Evolutionary conservation across 306 rosid species (phyloP).

Genomic region (Morella rubra): DNA sequence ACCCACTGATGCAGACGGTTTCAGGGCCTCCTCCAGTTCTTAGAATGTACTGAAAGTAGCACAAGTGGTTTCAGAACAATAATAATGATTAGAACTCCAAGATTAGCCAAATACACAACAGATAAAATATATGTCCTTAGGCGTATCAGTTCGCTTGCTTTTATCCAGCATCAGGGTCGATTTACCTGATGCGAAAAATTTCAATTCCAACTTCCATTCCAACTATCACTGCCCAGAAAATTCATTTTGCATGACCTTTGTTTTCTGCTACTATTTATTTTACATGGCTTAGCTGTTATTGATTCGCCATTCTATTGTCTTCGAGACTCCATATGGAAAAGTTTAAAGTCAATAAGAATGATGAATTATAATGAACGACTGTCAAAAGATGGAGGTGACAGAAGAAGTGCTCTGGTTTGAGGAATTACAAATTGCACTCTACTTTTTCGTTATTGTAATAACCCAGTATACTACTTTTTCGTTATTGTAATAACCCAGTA

Average conservation of each 20-base stretch:
- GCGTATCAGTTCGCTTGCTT: neutral
- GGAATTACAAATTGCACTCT: too few species aligned
- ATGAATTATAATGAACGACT: neutral
- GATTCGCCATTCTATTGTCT: too few species aligned
- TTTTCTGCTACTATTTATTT: too few species aligned
- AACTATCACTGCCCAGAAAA: neutral
- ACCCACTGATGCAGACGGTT: slow-evolving; percentile 74
- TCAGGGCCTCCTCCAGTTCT: slow-evolving; percentile 68
- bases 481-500: too few species aligned
- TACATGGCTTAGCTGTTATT: too few species aligned
- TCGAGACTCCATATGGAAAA: neutral
- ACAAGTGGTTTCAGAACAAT: slow-evolving; percentile 19
- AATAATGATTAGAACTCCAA: neutral
- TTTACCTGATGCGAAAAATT: neutral
- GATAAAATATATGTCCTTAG: neutral
- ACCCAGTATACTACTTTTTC: too few species aligned
- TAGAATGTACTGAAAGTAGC: slow-evolving; percentile 63
- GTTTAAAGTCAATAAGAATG: neutral
- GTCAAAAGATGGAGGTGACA: neutral
- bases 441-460: too few species aligned
- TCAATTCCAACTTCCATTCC: neutral
- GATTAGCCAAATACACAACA: neutral
- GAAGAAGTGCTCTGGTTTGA: neutral
- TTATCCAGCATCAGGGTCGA: neutral
- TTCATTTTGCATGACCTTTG: neutral